Evolutionary conservation across 108 stramenopile species (phyloP).

Genomic region (Chaetoceros tenuissimus): DNA sequence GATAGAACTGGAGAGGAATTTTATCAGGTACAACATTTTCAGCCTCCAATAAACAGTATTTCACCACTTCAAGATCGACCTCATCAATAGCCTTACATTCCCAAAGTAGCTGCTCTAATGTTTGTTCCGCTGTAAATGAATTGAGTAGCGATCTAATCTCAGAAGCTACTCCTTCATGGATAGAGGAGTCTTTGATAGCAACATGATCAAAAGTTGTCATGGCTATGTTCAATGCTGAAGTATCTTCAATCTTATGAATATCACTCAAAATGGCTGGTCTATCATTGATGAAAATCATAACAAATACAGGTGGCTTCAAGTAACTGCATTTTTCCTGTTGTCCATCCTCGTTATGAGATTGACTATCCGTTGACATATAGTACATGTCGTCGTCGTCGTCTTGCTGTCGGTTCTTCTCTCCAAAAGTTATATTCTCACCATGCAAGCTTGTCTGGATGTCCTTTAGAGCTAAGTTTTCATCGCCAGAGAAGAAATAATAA

Average conservation of each 20-base stretch:
- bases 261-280: conserved; percentile 8
- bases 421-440: too few species aligned
- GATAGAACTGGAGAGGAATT: conserved; percentile 51
- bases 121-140: conserved; percentile 56
- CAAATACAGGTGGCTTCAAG: not conserved
- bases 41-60: conserved; percentile 42
- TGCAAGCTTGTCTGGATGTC: too few species aligned
- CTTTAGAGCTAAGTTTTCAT: not conserved
- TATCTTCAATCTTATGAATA: conserved; percentile 14
- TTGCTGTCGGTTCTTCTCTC: too few species aligned
- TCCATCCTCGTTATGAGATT: too few species aligned
- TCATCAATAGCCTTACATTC: conserved; percentile 23
- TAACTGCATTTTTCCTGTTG: not conserved
- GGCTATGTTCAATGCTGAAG: conserved; percentile 15
- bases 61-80: conserved; percentile 34
- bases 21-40: conserved; percentile 27
- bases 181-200: conserved; percentile 16
- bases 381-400: too few species aligned
- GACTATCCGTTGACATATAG: too few species aligned
- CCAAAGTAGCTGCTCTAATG: conserved; percentile 45
- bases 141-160: conserved; percentile 35
- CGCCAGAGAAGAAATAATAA: not conserved
- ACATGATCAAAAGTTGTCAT: conserved; percentile 13
- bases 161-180: conserved; percentile 27
- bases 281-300: not conserved